Evolutionary conservation across 164 flowering plant genomes (phyloP).

Genomic region (Buxus sempervirens): DNA sequence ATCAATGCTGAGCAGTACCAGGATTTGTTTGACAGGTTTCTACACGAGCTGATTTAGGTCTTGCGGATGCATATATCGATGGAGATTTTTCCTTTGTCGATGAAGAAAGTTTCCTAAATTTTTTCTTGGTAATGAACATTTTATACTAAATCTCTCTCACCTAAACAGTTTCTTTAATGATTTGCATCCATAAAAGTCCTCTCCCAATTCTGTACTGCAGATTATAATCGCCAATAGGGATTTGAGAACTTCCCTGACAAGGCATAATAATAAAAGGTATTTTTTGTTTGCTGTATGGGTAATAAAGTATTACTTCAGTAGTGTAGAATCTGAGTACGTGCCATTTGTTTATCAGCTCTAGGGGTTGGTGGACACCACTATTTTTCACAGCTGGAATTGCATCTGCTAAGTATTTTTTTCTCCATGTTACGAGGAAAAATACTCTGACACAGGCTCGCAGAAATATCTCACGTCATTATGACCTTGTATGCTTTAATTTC

Average conservation of each 20-base stretch:
- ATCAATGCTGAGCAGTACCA: neutral
- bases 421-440: conserved; percentile 73
- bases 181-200: conserved; percentile 3
- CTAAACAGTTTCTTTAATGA: neutral
- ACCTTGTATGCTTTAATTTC: conserved; percentile 49
- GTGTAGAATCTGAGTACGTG: neutral
- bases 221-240: conserved; percentile 80
- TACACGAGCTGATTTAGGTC: conserved; percentile 88
- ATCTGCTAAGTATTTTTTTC: conserved; percentile 72
- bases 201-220: conserved; percentile 37
- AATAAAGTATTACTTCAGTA: too few species aligned
- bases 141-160: neutral
- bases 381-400: conserved; percentile 70
- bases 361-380: conserved; percentile 99
- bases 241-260: conserved; percentile 33
- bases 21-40: conserved; percentile 49
- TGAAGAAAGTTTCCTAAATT: conserved; percentile 68
- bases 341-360: conserved; percentile 17
- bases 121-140: conserved; percentile 56
- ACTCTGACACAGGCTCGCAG: conserved; percentile 87
- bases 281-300: neutral
- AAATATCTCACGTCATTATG: conserved; percentile 93
- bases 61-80: conserved; percentile 91
- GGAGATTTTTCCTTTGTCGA: conserved; percentile 87
- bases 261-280: conserved; percentile 51